Conservation (phyloP, 345 rosid species). For the Salix dunnii region DNA sequence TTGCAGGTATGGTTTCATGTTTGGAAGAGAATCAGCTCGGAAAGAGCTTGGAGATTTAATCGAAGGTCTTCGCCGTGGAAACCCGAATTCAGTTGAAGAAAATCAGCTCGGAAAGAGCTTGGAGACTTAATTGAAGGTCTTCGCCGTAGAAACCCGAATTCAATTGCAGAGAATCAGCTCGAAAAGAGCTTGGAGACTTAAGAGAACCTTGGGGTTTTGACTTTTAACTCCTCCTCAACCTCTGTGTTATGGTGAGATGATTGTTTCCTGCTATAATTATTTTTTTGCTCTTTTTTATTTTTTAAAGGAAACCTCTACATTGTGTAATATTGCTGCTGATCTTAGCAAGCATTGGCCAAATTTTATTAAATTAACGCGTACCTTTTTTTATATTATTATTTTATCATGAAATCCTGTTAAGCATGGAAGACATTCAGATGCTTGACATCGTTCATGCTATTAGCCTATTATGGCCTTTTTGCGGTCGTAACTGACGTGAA, state of each 20-base stretch:
- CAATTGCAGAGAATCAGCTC: constrained; percentile 69
- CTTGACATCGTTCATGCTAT: background rate
- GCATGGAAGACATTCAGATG: background rate
- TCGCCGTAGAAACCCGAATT: constrained; percentile 40
- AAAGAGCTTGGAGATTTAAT: constrained; percentile 77
- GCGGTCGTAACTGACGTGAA: background rate
- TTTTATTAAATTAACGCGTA: background rate
- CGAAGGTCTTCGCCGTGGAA: constrained; percentile 60
- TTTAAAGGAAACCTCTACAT: background rate
- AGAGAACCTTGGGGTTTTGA: constrained; percentile 9
- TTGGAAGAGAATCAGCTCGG: constrained; percentile 85
- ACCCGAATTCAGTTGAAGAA: constrained; percentile 44
- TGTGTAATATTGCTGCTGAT: background rate
- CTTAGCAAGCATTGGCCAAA: no score
- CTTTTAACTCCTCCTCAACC: background rate
- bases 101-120: constrained; percentile 82
- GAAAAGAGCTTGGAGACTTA: constrained; percentile 73
- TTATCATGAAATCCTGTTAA: background rate
- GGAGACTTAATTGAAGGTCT: constrained; percentile 73
- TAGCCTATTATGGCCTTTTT: no score
- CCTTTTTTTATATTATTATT: no score
- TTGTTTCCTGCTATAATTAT: background rate
- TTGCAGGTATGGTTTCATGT: constrained; percentile 88
- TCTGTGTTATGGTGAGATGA: background rate
- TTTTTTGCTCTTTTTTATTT: no score